Percentiles rank a stretch among this genome's conserved stretches.
Evolutionary conservation across 2,329 filamentous ascomycete genomes (phyloP).

Genomic region (Herpotrichia juniperi): DNA sequence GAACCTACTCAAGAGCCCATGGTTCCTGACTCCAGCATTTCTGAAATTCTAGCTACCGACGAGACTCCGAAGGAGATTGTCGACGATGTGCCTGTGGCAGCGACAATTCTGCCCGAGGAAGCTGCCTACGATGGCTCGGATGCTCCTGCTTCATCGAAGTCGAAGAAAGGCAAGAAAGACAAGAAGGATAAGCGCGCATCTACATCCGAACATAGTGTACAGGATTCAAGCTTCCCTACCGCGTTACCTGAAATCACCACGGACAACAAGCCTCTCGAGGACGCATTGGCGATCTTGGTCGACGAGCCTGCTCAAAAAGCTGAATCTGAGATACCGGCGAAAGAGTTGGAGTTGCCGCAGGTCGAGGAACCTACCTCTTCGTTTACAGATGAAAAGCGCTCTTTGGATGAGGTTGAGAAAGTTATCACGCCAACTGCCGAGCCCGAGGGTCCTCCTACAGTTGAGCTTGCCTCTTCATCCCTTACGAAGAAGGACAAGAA

Average conservation of each 20-base stretch:
- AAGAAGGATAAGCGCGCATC: conserved; percentile 9
- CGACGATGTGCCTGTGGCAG: conserved; percentile 9
- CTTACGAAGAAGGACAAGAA: conserved; percentile 23
- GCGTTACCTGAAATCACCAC: background rate
- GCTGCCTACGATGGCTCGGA: background rate
- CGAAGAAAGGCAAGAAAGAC: conserved; percentile 8
- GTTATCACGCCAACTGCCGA: background rate
- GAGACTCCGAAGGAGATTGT: background rate
- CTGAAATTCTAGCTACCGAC: background rate
- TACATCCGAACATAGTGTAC: conserved; percentile 1
- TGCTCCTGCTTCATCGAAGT: conserved; percentile 4
- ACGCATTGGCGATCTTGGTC: background rate
- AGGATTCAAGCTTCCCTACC: background rate
- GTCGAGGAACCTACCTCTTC: too few relatives aligned
- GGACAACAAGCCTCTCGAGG: background rate
- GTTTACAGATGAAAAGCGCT: background rate
- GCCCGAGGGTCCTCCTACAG: too few relatives aligned
- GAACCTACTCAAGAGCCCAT: background rate
- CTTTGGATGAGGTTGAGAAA: background rate
- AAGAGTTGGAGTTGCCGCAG: too few relatives aligned
- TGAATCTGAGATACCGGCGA: too few relatives aligned
- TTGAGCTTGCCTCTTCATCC: background rate
- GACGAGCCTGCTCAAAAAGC: background rate
- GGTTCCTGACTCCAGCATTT: background rate
- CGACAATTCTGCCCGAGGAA: background rate